Conservation (phyloP, 2,329 filamentous ascomycete genomes). For the Apiospora kogelbergensis region DNA sequence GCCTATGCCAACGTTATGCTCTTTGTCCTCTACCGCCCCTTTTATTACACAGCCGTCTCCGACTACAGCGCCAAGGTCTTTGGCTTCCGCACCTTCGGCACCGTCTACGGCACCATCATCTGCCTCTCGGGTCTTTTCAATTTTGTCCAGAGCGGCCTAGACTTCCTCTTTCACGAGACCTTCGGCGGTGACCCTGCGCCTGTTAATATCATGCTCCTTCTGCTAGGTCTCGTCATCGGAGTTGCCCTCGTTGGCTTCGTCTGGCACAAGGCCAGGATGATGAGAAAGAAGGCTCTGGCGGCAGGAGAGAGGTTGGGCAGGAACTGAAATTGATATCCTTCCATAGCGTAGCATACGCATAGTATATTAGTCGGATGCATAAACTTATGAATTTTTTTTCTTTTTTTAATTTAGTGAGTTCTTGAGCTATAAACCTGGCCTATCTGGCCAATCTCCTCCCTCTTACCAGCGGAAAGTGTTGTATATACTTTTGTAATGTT, state of each 20-base stretch:
- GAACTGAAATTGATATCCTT: background rate
- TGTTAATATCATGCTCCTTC: slow-evolving; percentile 70
- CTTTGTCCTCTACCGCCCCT: slow-evolving; percentile 81
- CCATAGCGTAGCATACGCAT: background rate
- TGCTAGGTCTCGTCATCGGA: slow-evolving; percentile 63
- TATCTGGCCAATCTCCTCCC: background rate
- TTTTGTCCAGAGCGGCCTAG: slow-evolving; percentile 78
- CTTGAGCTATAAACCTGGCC: background rate
- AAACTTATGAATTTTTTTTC: too few species aligned
- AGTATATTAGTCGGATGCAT: background rate
- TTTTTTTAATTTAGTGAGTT: background rate
- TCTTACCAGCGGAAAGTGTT: background rate
- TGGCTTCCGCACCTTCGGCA: slow-evolving; percentile 87
- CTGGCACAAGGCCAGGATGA: slow-evolving; percentile 35
- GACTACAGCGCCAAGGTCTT: slow-evolving; percentile 92
- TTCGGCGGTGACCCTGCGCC: slow-evolving; percentile 75
- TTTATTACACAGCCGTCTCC: slow-evolving; percentile 89
- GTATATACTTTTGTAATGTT: background rate
- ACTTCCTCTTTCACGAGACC: slow-evolving; percentile 71
- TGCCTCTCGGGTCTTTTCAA: slow-evolving; percentile 82
- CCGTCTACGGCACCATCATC: slow-evolving; percentile 90
- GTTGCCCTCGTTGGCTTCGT: slow-evolving; percentile 67
- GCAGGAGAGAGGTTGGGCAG: slow-evolving; percentile 30
- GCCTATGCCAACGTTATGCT: slow-evolving; percentile 76
- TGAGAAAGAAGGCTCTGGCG: slow-evolving; percentile 23